phyloP scores from a whole-genome alignment of 2,329 filamentous ascomycete species.

The Beauveria sp. region DNA sequence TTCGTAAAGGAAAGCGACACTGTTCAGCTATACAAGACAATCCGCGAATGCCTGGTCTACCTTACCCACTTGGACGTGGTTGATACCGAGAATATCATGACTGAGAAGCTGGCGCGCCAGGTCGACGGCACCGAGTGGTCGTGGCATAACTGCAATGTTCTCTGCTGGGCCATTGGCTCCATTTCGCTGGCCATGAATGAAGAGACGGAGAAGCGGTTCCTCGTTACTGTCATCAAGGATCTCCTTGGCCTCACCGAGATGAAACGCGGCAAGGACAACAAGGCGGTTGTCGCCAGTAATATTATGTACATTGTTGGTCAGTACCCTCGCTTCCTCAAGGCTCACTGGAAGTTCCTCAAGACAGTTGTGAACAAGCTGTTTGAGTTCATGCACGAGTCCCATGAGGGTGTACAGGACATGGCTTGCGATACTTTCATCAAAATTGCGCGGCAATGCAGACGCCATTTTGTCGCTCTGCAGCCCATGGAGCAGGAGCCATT shows the following conservation, averaged over 20 bases:
- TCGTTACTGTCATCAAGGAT: conserved; percentile 98
- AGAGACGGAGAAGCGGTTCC: conserved; percentile 95
- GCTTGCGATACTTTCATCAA: conserved; percentile 99
- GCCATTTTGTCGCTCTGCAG: conserved; percentile 94
- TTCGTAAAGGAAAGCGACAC: conserved; percentile 99
- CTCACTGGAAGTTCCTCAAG: conserved; percentile 99
- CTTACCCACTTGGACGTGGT: conserved; percentile 95
- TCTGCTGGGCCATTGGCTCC: conserved; percentile 98
- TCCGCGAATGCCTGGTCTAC: conserved; percentile 92
- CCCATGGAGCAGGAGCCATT: conserved; percentile 92
- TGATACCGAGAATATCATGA: conserved; percentile 98
- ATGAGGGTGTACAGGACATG: conserved; percentile 99
- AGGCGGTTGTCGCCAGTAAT: conserved; percentile 96
- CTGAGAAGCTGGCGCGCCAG: conserved; percentile 90
- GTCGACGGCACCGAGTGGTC: conserved; percentile 97
- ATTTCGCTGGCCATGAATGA: conserved; percentile 99
- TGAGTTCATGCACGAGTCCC: conserved; percentile 99
- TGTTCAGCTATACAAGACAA: conserved; percentile 98
- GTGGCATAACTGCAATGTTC: conserved; percentile 98
- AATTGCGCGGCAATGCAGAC: conserved; percentile 95
- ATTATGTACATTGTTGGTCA: conserved; percentile 99
- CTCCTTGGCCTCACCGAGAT: conserved; percentile 93
- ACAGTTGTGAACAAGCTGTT: conserved; percentile 99
- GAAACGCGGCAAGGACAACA: conserved; percentile 99
- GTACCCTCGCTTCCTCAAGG: conserved; percentile 95